Conservation (phyloP, 768 basidiomycete genomes). For the Asterophora parasitica region DNA sequence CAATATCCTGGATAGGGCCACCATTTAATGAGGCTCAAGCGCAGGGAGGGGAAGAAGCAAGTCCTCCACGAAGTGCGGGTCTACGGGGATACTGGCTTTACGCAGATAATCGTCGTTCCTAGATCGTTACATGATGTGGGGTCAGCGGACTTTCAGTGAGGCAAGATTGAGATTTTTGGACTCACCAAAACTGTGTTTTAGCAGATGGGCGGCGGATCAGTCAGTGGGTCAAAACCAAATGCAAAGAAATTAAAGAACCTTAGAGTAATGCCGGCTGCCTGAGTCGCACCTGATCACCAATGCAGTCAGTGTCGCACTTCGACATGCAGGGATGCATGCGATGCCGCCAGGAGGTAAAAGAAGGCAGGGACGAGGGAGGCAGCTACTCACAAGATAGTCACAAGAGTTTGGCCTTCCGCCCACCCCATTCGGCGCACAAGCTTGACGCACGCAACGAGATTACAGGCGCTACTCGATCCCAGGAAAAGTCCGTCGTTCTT, state of each 20-base stretch:
- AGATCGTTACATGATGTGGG: background rate
- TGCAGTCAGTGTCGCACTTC: slow-evolving; percentile 1
- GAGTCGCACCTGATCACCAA: slow-evolving; percentile 68
- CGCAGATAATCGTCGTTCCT: slow-evolving; percentile 54
- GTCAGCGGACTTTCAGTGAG: no score
- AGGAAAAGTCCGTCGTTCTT: slow-evolving; percentile 89
- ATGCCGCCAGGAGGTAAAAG: background rate
- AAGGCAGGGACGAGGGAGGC: background rate
- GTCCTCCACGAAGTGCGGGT: slow-evolving; percentile 37
- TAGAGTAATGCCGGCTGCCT: slow-evolving; percentile 88
- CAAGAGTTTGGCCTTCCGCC: slow-evolving; percentile 65
- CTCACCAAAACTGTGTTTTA: slow-evolving; percentile 39
- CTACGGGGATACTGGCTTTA: slow-evolving; percentile 39
- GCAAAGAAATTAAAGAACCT: slow-evolving; percentile 40
- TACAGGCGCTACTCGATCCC: slow-evolving; percentile 95
- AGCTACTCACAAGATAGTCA: slow-evolving; percentile 74
- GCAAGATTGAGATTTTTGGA: background rate
- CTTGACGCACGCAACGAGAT: slow-evolving; percentile 87
- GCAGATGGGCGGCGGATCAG: slow-evolving; percentile 8
- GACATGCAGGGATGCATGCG: no score
- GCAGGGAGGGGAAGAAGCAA: slow-evolving; percentile 26
- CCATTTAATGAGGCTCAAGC: slow-evolving; percentile 8
- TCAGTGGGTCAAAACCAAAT: slow-evolving; percentile 2
- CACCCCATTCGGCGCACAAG: slow-evolving; percentile 67
- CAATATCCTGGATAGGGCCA: no score